Evolutionary conservation across 2,329 filamentous ascomycete genomes (phyloP), one percentile per base, ranked within the genome.

Genomic region (Fusarium verticillioides): DNA sequence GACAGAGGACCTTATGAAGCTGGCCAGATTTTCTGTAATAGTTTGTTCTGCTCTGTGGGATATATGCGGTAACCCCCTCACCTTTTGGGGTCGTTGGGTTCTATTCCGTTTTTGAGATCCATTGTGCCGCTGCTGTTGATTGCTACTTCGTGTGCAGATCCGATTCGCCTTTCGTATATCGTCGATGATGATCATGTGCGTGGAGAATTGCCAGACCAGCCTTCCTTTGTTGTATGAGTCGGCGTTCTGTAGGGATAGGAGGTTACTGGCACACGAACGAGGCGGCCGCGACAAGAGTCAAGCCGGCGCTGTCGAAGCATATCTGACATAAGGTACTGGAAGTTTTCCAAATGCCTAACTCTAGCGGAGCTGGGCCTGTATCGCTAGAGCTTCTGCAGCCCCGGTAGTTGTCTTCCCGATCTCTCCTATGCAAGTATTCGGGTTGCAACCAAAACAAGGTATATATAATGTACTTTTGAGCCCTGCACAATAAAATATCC

Each of bases 401-500:
- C 26, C 12, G 44, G 26, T 47, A 4, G 4, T 26, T 21, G 5
- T 28, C 19, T 21, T 15, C 44, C 12, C 1, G 16, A 4, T 46
- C 26, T 47, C 44, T 32, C 46, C 15, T 10, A n/a, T 49, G 28
- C 8, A 32, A 28, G 4, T 4, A 8, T 49, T 32, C 7, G 10
- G 15, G 5, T n/a, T n/a, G 10, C 28, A 32, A n/a, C 21, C 28
- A 16, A 28, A 9, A n/a, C 3, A 30, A 18, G 8, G 9, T 10
- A 11, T 12, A 18, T 32, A 49, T n/a, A 32, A 32, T n/a, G 21
- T 0, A 9, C 10, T 12, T 4, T 9, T 7, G 46, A 18, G 15
- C 10, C 21, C 15, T 4, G 9, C 8, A 7, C 4, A n/a, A n/a
- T n/a, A 12, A 3, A 12, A n/a, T 4, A 12, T n/a, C 18, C 13